These are phyloP conservation scores for Medicago lupulina DNA, from an alignment of 306 rosid species.

Conservation along the genomic window DNA sequence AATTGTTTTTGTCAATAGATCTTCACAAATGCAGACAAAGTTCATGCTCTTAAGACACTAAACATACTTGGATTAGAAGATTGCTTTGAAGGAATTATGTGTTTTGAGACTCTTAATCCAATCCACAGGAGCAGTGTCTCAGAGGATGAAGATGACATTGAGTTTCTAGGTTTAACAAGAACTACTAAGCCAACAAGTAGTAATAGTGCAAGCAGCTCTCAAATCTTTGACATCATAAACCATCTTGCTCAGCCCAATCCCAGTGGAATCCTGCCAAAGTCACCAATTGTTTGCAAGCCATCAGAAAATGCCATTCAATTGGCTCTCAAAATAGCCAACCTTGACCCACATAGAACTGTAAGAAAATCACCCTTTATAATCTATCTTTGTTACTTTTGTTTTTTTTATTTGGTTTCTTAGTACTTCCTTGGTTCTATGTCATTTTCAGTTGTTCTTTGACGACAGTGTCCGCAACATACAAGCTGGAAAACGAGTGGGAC, in stretches of 20 bases:
- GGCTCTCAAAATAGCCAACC: conserved; percentile 77
- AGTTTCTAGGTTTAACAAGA: conserved; percentile 55
- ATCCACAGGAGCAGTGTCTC: conserved; percentile 55
- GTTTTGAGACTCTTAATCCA: conserved; percentile 93
- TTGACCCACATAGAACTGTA: conserved; percentile 86
- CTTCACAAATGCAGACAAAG: conserved; percentile 86
- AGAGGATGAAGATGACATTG: conserved; percentile 74
- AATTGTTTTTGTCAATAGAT: conserved; percentile 53
- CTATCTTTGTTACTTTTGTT: background rate
- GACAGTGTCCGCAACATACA: conserved; percentile 68
- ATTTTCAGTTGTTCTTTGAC: conserved; percentile 55
- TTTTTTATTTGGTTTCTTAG: background rate
- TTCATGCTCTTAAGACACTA: conserved; percentile 72
- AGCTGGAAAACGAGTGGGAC: conserved; percentile 85
- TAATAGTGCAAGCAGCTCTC: conserved; percentile 28
- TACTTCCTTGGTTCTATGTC: background rate
- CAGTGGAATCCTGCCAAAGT: conserved; percentile 59
- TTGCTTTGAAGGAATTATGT: conserved; percentile 83
- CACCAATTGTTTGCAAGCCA: conserved; percentile 90
- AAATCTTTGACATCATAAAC: conserved; percentile 73
- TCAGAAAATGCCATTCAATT: conserved; percentile 65
- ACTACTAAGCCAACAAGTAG: conserved; percentile 22
- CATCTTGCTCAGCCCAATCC: conserved; percentile 67
- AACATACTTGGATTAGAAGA: conserved; percentile 82
- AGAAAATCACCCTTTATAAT: conserved; percentile 35